phyloP scores from a whole-genome alignment of 2,329 filamentous ascomycete species.

The Lasiodiplodia sp. region DNA sequence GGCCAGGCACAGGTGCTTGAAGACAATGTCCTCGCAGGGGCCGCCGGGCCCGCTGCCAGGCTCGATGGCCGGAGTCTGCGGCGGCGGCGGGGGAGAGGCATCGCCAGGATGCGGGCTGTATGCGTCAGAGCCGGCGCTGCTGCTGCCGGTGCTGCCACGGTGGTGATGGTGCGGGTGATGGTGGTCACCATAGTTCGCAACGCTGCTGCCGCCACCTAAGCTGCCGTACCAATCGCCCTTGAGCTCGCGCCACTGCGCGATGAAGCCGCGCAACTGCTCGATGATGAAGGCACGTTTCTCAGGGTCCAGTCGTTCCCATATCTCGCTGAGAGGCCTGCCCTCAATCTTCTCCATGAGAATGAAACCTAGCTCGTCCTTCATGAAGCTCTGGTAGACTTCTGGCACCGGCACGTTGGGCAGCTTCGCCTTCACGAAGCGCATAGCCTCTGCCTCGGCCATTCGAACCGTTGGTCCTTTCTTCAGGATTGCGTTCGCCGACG shows the following conservation, averaged over 20 bases:
- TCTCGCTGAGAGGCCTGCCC: slow-evolving; percentile 31
- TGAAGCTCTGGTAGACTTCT: slow-evolving; percentile 28
- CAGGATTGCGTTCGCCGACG: slow-evolving; percentile 28
- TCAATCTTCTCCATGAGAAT: slow-evolving; percentile 36
- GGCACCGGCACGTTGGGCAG: slow-evolving; percentile 11
- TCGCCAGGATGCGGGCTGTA: slow-evolving; percentile 19
- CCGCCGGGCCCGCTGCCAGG: slow-evolving; percentile 22
- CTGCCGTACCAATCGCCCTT: slow-evolving; percentile 33
- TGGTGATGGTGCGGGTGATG: slow-evolving; percentile 13
- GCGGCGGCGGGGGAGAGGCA: not conserved
- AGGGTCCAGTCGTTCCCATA: slow-evolving; percentile 30
- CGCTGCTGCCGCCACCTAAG: slow-evolving; percentile 32
- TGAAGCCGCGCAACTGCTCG: slow-evolving; percentile 32
- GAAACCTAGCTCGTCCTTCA: slow-evolving; percentile 26
- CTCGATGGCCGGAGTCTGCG: slow-evolving; percentile 11
- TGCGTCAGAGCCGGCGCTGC: slow-evolving; percentile 3
- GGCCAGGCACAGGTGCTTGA: slow-evolving; percentile 24
- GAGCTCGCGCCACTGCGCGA: slow-evolving; percentile 32
- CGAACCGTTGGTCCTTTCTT: slow-evolving; percentile 27
- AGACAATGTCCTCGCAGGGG: slow-evolving; percentile 26
- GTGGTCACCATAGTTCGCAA: slow-evolving; percentile 30
- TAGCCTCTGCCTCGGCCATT: slow-evolving; percentile 28
- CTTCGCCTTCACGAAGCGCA: slow-evolving; percentile 22
- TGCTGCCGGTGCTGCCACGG: slow-evolving; percentile 7
- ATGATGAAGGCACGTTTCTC: slow-evolving; percentile 28